Conservation (phyloP, 148 eudicot genomes). For the Vaccinium corymbosum region DNA sequence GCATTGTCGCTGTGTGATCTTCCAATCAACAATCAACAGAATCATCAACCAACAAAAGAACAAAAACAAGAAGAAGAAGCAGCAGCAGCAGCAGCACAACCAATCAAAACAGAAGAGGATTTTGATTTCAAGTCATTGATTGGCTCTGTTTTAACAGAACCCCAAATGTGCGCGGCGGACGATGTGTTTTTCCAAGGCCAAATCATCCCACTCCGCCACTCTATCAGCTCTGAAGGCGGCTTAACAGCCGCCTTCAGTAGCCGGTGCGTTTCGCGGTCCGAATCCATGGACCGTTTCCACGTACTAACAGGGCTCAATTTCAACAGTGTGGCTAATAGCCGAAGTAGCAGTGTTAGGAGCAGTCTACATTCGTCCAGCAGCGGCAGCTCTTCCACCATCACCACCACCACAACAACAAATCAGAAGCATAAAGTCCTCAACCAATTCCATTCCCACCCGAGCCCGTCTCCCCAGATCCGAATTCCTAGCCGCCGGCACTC, state of each 20-base stretch:
- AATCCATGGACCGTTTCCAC: slow-evolving; percentile 45
- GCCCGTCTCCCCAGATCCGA: slow-evolving; percentile 64
- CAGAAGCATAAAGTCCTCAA: slow-evolving; percentile 34
- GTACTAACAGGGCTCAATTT: slow-evolving; percentile 18
- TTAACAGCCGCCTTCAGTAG: not conserved
- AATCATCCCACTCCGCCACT: slow-evolving; percentile 71
- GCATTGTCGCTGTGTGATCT: slow-evolving; percentile 69
- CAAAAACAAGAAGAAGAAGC: not conserved
- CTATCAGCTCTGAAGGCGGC: slow-evolving; percentile 52
- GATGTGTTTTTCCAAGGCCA: slow-evolving; percentile 77
- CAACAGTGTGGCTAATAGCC: slow-evolving; percentile 34
- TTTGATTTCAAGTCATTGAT: slow-evolving; percentile 59
- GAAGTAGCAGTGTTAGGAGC: slow-evolving; percentile 61
- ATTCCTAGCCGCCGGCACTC: slow-evolving; percentile 22
- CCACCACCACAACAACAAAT: not conserved
- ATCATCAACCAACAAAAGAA: slow-evolving; percentile 1
- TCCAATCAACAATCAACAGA: slow-evolving; percentile 29
- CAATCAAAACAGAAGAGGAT: slow-evolving; percentile 31
- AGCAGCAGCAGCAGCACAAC: not conserved
- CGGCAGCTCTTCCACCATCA: slow-evolving; percentile 20
- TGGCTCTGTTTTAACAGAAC: slow-evolving; percentile 26
- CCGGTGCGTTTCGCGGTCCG: slow-evolving; percentile 1
- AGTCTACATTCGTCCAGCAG: slow-evolving; percentile 43
- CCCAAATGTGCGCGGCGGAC: slow-evolving; percentile 80
- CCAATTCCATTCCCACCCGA: slow-evolving; percentile 73